Conservation (phyloP, 768 basidiomycete species). For the Daedaleopsis nitida region DNA sequence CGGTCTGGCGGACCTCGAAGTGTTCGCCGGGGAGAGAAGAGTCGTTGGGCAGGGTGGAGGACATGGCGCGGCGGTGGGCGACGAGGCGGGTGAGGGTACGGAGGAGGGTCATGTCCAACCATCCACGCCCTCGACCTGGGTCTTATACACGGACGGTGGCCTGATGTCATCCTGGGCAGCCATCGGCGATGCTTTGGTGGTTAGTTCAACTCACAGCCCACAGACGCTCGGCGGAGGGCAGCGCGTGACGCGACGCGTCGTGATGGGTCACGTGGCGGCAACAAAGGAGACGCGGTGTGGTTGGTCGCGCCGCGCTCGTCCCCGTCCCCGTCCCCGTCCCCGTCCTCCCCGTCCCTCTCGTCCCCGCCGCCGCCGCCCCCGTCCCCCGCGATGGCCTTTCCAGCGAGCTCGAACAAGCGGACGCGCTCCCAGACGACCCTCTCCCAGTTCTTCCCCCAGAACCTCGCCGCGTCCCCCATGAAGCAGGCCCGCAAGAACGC, state of each 20-base stretch:
- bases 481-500: conserved; percentile 6
- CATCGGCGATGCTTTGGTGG: too few relatives aligned
- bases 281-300: too few relatives aligned
- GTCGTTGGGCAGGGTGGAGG: conserved; percentile 22
- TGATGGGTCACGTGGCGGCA: too few relatives aligned
- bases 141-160: background rate
- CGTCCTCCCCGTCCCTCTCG: too few relatives aligned
- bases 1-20: conserved; percentile 41
- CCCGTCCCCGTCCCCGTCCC: too few relatives aligned
- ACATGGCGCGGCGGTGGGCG: conserved; percentile 6
- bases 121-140: background rate
- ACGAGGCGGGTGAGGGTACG: background rate
- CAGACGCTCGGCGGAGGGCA: background rate
- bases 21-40: conserved; percentile 38
- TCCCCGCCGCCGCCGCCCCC: too few relatives aligned
- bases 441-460: conserved; percentile 1
- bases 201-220: too few relatives aligned
- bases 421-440: conserved; percentile 16
- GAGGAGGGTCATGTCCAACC: background rate
- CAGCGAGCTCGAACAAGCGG: conserved; percentile 4
- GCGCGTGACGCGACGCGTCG: background rate
- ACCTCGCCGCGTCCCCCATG: conserved; percentile 8
- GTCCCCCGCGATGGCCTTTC: background rate
- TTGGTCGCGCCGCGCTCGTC: too few relatives aligned
- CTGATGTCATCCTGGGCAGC: background rate